Base-by-base conservation (phyloP, 495 filamentous ascomycete genomes). In the Aspergillus sparsus region DNA sequence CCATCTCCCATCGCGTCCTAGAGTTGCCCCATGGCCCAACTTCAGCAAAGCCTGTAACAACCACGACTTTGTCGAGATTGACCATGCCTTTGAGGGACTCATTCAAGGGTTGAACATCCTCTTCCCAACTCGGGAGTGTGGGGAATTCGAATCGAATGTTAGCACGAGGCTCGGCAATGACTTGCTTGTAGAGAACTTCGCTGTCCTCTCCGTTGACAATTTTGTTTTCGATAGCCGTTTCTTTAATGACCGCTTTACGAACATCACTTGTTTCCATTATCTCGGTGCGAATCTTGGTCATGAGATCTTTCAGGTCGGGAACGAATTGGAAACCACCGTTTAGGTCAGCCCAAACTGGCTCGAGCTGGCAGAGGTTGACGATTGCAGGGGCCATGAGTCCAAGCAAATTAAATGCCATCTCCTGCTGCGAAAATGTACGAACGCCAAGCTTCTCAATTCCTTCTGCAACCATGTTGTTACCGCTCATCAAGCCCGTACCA, bases 351-450 rank as follows among this genome's bases (percentile, higher is more conserved):
- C 89, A 97, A 57, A 99, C 91, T 5, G 94, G 94, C 70, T 99
- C 93, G 33, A 85, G 80, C 75, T 99, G 94, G 80, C 95, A 98
- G 34, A 99, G 85, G 68, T 98, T 92, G 65, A 96, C 93, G 61
- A 99, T 90, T 27, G 87, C 84, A 8, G 94, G 92, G 5, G 93
- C 86, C 94, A 99, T 97, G 49, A 99, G 85, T 57, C 94, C 93
- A 39, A 99, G 86, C 55, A 99, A 77, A 74, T 98, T 99, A 83
- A 99, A 98, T 4, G 94, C 94, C 94, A 99, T 99, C 75, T 99
- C 94, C 66, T 95, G 91, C 78, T 98, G 95, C 15, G 93, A 97
- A 79, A 99, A 99, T 5, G 94, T 99, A 62, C 95, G 90, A 13
- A 98, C 95, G 68, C 94, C 94, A 67, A 93, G 92, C 62, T 88